Base-by-base conservation (phyloP, 2,329 filamentous ascomycete species). In the Chaetomium strumarium region DNA sequence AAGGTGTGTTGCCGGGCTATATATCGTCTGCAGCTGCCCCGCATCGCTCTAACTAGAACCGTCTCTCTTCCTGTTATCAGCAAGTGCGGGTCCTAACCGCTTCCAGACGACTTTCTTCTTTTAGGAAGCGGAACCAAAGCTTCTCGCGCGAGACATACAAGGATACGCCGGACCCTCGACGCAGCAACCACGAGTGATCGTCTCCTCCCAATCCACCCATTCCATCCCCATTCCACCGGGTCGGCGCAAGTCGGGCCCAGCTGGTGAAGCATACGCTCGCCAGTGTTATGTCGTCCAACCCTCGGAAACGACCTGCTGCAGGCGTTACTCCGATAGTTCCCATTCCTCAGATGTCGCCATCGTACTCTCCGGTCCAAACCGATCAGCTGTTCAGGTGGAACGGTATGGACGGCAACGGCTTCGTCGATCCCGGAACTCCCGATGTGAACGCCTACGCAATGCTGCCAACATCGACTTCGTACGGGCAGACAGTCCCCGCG, bases 301-400 rank as follows among this genome's bases (percentile, higher is more conserved):
- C 77, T 17, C 72, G 87, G 69, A 93, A 93, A 74, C 79, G 88
- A 67, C 76, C 85, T 60, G 87, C 88, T 43, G 85, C 88, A 52
- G 87, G 85, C 66, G 74, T 84, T 56, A 78, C 81, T 36, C 85
- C 88, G n/a, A 71, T 80, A 58, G 71, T 78, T 19, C 79, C 82
- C 33, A 65, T 74, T 46, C 73, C 75, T 37, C 73, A 73, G 58
- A 70, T 78, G 64, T 77, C 78, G 52, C 72, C 72, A 57, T 66
- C 71, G 37, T 74, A 78, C 56, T 70, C 74, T 16, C 71, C 70
- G 52, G 75, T 74, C 44, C 67, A 75, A 57, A 66, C 72, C 57
- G 78, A 74, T 55, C 72, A 74, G 64, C 69, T 74, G 58, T 63
- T 74, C 56, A 68, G 70, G 60, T 78, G 76, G 76, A 72, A 71